Percentiles rank a stretch among this genome's conserved stretches.
These are phyloP conservation scores for Sphaerulina musiva DNA, from an alignment of 2,329 filamentous ascomycete species.

Conservation along the genomic window DNA sequence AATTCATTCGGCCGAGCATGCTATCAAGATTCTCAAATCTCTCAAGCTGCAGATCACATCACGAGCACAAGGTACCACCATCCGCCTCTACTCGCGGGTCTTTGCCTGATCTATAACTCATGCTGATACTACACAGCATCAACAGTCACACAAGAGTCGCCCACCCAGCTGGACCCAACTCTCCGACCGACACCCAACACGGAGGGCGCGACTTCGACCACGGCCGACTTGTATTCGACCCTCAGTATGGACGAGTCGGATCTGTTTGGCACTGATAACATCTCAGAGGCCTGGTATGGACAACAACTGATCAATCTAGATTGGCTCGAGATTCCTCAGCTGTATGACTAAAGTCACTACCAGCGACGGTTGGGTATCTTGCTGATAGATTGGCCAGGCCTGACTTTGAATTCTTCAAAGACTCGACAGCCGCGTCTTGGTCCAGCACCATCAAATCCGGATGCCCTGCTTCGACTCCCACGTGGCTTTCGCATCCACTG, in stretches of 20 bases:
- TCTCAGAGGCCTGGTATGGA: conserved; percentile 24
- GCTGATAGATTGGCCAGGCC: neutral
- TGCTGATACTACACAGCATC: neutral
- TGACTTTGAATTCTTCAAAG: neutral
- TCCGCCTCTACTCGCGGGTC: neutral
- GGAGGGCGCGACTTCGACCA: conserved; percentile 3
- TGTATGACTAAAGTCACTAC: conserved; percentile 7
- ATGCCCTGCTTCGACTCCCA: conserved; percentile 17
- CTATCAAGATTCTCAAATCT: conserved; percentile 20
- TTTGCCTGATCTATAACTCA: neutral
- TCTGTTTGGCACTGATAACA: conserved; percentile 22
- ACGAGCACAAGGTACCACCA: neutral
- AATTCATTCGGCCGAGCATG: conserved; percentile 22
- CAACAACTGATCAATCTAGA: conserved; percentile 25
- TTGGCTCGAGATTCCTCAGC: conserved; percentile 21
- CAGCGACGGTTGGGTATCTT: neutral
- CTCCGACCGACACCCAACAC: neutral
- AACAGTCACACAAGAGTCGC: neutral
- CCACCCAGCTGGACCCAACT: neutral
- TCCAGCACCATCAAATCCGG: conserved; percentile 7
- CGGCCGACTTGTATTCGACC: conserved; percentile 12
- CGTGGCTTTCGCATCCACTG: conserved; percentile 41
- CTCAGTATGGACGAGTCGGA: conserved; percentile 20
- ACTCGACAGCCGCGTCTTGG: conserved; percentile 7
- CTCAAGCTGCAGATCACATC: conserved; percentile 19